Base-by-base conservation (phyloP, 2,329 filamentous ascomycete genomes). In the Coniochaeta hoffmannii region DNA sequence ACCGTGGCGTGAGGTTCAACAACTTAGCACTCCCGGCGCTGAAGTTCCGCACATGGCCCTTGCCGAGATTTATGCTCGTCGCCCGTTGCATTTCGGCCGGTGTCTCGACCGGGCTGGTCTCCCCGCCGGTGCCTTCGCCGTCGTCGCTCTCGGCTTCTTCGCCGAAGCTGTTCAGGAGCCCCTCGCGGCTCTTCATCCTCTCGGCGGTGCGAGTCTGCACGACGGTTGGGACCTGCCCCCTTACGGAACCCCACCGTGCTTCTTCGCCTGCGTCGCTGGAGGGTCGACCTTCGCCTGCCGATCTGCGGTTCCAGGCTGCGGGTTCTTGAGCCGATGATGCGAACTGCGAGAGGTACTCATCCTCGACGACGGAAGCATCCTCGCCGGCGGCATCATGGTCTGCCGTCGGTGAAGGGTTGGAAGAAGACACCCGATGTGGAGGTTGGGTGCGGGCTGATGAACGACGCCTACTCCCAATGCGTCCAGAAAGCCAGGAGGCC, bases 401-500 rank as follows among this genome's bases (percentile, higher is more conserved):
- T 17, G 66, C 64, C 1, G 78, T 80, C 44, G 77, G 79, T 35
- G 72, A 53, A 19, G 24, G 36, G 22, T 53, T 30, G 15, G 31
- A 32, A 15, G 49, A 50, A 3, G 76, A 55, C 81, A 80, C 26
- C 83, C 63, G 17, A 63, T 58, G 36, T 64, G 44, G 54, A 55
- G 11, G 58, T 17, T 58, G 24, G 66, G 55, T 71, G 73, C 61
- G 66, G 72, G 65, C 59, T 12, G 65, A 79, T 73, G 62, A 77
- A 69, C 59, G 79, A 76, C 67, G 63, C 32, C 65, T 66, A 17
- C 58, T 60, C 1, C 62, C 69, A 2, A 76, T 70, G 56, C 86
- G 85, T 15, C 93, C 91, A 3, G 91, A 94, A 46, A 99, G 84
- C 94, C 94, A 99, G 0, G 92, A 97, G 4, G 83, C 94, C 73